Percentiles rank a stretch among this genome's conserved stretches.
phyloP scores from a whole-genome alignment of 345 rosid species.

The Punica granatum region DNA sequence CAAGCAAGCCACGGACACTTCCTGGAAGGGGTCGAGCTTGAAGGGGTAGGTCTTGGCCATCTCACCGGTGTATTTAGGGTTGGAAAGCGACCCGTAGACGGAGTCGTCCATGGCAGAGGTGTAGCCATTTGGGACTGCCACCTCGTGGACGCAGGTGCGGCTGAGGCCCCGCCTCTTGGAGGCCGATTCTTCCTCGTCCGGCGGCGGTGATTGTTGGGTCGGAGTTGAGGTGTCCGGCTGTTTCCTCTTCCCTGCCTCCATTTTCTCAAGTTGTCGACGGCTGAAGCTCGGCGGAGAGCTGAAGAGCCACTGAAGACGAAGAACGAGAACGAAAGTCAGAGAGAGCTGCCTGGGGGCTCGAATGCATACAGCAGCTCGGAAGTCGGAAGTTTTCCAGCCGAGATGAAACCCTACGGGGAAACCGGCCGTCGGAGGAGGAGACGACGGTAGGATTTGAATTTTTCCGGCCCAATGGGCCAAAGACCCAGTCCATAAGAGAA shows the following conservation, averaged over 20 bases:
- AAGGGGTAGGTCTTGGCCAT: constrained; percentile 77
- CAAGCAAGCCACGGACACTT: constrained; percentile 75
- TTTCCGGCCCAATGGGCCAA: neutral
- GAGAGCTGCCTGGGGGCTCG: neutral
- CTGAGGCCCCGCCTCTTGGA: constrained; percentile 40
- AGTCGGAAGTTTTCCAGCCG: neutral
- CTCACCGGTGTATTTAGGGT: constrained; percentile 61
- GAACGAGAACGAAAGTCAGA: neutral
- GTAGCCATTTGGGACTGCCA: constrained; percentile 71
- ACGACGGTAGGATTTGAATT: neutral
- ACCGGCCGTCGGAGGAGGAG: neutral
- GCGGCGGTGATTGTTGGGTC: neutral
- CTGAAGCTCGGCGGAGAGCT: neutral
- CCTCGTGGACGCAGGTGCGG: constrained; percentile 89
- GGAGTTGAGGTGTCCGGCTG: neutral
- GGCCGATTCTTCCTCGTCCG: constrained; percentile 24
- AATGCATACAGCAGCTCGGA: neutral
- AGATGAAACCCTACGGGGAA: neutral
- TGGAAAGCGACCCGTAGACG: constrained; percentile 59
- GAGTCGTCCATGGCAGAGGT: constrained; percentile 47
- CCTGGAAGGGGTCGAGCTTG: constrained; percentile 86
- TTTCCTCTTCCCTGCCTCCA: constrained; percentile 3
- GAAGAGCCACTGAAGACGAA: neutral
- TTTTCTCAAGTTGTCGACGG: neutral
- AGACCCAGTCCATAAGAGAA: too few relatives aligned